Percentiles rank a stretch among this genome's conserved stretches.
phyloP scores from a whole-genome alignment of 2,329 filamentous ascomycete species.

The Colletotrichum limetticola region DNA sequence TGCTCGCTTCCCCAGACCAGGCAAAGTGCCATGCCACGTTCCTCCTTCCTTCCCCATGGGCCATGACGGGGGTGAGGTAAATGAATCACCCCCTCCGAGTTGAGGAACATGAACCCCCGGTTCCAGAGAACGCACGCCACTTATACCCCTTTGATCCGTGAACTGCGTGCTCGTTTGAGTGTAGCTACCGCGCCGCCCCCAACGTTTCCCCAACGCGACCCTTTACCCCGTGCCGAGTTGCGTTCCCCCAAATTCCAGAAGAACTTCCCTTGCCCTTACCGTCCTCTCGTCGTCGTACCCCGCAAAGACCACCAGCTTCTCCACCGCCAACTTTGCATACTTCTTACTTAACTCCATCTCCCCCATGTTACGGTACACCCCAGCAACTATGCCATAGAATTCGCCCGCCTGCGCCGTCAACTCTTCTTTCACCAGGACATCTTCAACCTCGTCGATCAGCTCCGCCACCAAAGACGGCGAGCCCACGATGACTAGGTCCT shows the following conservation, averaged over 20 bases:
- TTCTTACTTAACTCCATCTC: conserved; percentile 35
- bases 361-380: conserved; percentile 37
- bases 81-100: background rate
- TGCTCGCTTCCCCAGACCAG: background rate
- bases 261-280: conserved; percentile 13
- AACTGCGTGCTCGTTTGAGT: background rate
- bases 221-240: background rate
- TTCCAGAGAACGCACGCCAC: background rate
- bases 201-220: conserved; percentile 18
- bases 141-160: background rate
- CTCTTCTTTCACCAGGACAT: conserved; percentile 37
- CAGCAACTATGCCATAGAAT: conserved; percentile 38
- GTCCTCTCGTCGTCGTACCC: conserved; percentile 40
- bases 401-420: conserved; percentile 40
- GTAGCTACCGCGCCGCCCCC: conserved; percentile 1
- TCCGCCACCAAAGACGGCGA: conserved; percentile 21
- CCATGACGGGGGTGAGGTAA: background rate
- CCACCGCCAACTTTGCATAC: conserved; percentile 37
- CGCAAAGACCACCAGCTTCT: conserved; percentile 37
- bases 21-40: background rate
- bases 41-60: background rate
- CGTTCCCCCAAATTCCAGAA: conserved; percentile 8
- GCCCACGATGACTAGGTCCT: conserved; percentile 30
- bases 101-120: background rate
- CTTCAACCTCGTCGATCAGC: conserved; percentile 36